phyloP scores from a whole-genome alignment of 192 early-diverging fungal genomes.

The Podochytrium sp. region DNA sequence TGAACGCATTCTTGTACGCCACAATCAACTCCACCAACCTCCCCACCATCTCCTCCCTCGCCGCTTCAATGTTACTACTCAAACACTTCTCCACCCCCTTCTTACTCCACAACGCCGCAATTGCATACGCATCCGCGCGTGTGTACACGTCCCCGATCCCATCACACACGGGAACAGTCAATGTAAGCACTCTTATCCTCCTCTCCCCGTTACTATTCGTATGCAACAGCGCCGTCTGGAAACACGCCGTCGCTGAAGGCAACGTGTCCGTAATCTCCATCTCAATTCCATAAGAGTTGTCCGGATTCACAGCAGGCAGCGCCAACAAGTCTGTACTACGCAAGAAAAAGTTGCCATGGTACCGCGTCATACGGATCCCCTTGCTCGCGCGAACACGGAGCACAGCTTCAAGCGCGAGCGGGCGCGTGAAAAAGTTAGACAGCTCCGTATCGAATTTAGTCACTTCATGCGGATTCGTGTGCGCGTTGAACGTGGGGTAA shows the following conservation, averaged over 20 bases:
- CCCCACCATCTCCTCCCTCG: conserved; percentile 87
- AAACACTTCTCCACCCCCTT: conserved; percentile 92
- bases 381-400: conserved; percentile 90
- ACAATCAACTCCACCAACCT: conserved; percentile 87
- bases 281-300: conserved; percentile 89
- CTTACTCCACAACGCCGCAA: conserved; percentile 80
- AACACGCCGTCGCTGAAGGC: conserved; percentile 78
- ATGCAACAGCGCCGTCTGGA: conserved; percentile 94
- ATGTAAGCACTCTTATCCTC: conserved; percentile 90
- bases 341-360: conserved; percentile 98
- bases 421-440: conserved; percentile 74
- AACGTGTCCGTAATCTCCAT: conserved; percentile 75
- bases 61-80: conserved; percentile 88
- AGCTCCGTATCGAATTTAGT: conserved; percentile 85
- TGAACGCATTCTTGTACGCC: conserved; percentile 84
- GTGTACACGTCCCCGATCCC: conserved; percentile 80
- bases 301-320: conserved; percentile 90
- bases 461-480: conserved; percentile 79
- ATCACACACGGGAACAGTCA: conserved; percentile 85
- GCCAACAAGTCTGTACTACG: conserved; percentile 90
- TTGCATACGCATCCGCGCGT: conserved; percentile 81
- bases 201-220: conserved; percentile 85
- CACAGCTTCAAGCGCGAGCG: conserved; percentile 88
- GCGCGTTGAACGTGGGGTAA: conserved; percentile 89
- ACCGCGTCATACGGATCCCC: conserved; percentile 85